Conservation (phyloP, 108 stramenopile species). For the Seminavis robusta region DNA sequence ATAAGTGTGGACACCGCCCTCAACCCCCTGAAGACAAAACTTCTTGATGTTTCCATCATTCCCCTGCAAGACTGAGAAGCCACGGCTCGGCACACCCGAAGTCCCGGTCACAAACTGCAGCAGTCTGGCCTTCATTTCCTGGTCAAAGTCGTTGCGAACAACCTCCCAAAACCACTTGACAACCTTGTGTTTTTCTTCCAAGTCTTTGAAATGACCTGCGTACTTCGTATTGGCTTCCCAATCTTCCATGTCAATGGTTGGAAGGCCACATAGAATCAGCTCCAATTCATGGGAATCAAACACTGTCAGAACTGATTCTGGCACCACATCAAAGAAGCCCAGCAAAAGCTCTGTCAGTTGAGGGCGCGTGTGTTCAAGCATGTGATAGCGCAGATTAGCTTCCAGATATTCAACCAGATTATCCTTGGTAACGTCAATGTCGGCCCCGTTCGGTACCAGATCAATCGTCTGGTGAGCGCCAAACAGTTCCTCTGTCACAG, state of each 20-base stretch:
- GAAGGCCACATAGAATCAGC: slow-evolving; percentile 84
- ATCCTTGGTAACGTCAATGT: slow-evolving; percentile 72
- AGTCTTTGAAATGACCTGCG: slow-evolving; percentile 35
- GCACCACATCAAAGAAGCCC: slow-evolving; percentile 84
- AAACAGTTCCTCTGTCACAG: slow-evolving; percentile 59
- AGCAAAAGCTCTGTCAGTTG: slow-evolving; percentile 66
- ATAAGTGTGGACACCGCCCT: slow-evolving; percentile 38
- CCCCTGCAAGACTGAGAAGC: slow-evolving; percentile 75
- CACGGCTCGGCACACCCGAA: slow-evolving; percentile 77
- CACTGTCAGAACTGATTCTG: slow-evolving; percentile 73
- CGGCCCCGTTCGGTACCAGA: slow-evolving; percentile 59
- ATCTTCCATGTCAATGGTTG: slow-evolving; percentile 73
- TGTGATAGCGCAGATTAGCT: slow-evolving; percentile 58
- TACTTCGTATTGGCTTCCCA: slow-evolving; percentile 74
- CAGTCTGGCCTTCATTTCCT: slow-evolving; percentile 73
- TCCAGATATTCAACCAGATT: slow-evolving; percentile 84
- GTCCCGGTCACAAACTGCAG: slow-evolving; percentile 85
- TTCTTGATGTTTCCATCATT: slow-evolving; percentile 69
- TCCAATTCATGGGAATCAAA: slow-evolving; percentile 90
- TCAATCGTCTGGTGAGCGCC: slow-evolving; percentile 59
- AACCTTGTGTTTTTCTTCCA: slow-evolving; percentile 20
- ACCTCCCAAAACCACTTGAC: slow-evolving; percentile 86
- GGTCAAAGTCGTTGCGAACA: slow-evolving; percentile 54
- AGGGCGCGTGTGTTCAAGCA: slow-evolving; percentile 61
- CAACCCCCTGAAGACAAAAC: slow-evolving; percentile 74